Conservation (phyloP, 257 asterid species). For the Solanum raphanifolium region DNA sequence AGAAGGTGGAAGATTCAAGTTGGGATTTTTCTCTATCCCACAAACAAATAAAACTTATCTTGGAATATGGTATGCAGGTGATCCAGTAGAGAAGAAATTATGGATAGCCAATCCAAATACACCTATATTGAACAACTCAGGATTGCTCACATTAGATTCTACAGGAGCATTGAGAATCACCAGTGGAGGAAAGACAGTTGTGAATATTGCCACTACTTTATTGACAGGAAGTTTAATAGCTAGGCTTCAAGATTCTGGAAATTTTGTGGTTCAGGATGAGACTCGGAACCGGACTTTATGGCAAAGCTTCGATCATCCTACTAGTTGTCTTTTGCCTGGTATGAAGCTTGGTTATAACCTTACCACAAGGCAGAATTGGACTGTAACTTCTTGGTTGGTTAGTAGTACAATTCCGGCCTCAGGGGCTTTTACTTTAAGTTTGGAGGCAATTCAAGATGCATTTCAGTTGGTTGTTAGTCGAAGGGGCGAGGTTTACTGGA, state of each 20-base stretch:
- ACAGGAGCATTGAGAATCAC: neutral
- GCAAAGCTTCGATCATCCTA: slow-evolving; percentile 51
- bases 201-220: neutral
- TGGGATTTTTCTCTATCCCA: neutral
- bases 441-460: neutral
- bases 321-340: slow-evolving; percentile 39
- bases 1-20: neutral
- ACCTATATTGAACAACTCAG: neutral
- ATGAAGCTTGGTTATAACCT: slow-evolving; percentile 45
- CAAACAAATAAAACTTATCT: neutral
- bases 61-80: neutral
- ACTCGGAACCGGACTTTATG: neutral
- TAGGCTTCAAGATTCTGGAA: neutral
- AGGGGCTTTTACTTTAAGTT: neutral
- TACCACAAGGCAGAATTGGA: slow-evolving; percentile 25
- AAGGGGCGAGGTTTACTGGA: neutral
- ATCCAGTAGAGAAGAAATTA: neutral
- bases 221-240: neutral
- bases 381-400: slow-evolving; percentile 37
- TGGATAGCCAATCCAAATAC: neutral
- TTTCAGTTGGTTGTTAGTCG: neutral
- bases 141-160: neutral
- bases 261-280: neutral
- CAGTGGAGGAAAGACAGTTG: neutral
- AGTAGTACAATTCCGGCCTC: slow-evolving; percentile 8